Evolutionary conservation across 306 rosid genomes (phyloP).

Genomic region (Biancaea sappan): DNA sequence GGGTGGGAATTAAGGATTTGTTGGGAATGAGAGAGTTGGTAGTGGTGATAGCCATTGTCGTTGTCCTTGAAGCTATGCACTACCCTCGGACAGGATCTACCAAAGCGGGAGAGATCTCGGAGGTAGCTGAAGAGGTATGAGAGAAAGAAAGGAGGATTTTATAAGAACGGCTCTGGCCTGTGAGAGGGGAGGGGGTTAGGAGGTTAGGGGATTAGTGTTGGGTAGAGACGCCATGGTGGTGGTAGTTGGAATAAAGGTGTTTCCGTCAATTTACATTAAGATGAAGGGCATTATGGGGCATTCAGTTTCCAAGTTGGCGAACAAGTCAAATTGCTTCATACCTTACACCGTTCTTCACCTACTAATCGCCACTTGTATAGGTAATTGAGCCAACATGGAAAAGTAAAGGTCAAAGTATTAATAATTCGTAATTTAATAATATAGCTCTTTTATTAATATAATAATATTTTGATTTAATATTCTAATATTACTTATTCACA

Average conservation of each 20-base stretch:
- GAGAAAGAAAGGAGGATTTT: slow-evolving; percentile 30
- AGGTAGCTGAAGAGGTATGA: slow-evolving; percentile 29
- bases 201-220: neutral
- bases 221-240: slow-evolving; percentile 10
- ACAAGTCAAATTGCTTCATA: neutral
- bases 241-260: neutral
- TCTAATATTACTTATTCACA: too few relatives aligned
- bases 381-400: neutral
- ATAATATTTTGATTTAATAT: too few relatives aligned
- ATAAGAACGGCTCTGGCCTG: slow-evolving; percentile 23
- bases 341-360: neutral
- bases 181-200: neutral
- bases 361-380: neutral
- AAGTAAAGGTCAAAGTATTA: too few relatives aligned
- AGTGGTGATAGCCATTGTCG: slow-evolving; percentile 55
- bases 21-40: slow-evolving; percentile 51
- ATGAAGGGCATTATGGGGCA: neutral
- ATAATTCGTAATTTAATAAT: too few relatives aligned
- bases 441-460: too few relatives aligned
- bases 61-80: neutral
- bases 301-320: neutral
- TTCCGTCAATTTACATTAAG: neutral
- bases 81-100: slow-evolving; percentile 5
- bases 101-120: slow-evolving; percentile 3
- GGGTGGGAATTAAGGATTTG: slow-evolving; percentile 50